phyloP scores from a whole-genome alignment of 2,329 filamentous ascomycete genomes.

The Apiospora hydei region DNA sequence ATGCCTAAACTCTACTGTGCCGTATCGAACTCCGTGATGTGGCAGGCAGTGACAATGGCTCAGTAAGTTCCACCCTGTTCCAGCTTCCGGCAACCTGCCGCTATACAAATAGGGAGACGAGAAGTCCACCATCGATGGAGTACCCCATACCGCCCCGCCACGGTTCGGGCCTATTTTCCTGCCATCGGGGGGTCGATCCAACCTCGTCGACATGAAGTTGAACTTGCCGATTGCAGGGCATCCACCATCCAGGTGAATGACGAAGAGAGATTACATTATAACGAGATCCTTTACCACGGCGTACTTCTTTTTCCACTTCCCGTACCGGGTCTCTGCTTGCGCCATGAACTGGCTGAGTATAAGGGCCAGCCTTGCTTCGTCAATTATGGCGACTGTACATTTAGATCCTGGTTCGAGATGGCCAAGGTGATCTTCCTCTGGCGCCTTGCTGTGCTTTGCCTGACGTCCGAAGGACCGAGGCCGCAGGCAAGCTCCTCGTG shows the following conservation, averaged over 20 bases:
- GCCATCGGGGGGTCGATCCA: not conserved
- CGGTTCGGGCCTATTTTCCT: not conserved
- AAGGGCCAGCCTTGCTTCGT: not conserved
- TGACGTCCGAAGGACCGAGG: not conserved
- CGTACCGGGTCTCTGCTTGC: not conserved
- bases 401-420: conserved; percentile 3
- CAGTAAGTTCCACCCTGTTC: not conserved
- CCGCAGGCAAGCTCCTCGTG: conserved; percentile 23
- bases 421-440: not conserved
- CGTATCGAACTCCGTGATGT: not conserved
- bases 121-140: not conserved
- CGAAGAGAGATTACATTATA: not conserved
- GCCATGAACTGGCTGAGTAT: not conserved
- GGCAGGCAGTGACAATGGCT: conserved; percentile 9
- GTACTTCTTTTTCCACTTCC: not conserved
- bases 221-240: too few species aligned
- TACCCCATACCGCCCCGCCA: not conserved
- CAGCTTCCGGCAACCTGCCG: not conserved
- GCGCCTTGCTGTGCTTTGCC: not conserved
- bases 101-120: not conserved
- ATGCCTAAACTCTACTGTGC: not conserved
- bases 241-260: too few species aligned
- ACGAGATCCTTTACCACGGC: not conserved
- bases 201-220: not conserved
- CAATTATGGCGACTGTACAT: not conserved